These are phyloP conservation scores for Digitaria exilis DNA, from an alignment of 202 grass and related monocot species.

Conservation along the genomic window DNA sequence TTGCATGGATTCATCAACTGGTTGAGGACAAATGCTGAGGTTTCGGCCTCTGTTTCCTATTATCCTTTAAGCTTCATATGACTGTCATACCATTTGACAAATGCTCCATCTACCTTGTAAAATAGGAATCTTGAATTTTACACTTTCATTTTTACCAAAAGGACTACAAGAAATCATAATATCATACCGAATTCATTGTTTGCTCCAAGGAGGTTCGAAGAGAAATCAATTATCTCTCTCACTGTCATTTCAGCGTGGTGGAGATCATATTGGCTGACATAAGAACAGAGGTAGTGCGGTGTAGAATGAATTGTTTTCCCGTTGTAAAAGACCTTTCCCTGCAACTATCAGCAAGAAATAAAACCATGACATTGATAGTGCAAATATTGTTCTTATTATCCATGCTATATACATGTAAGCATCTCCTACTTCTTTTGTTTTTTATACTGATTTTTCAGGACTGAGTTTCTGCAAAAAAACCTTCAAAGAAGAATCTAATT, in stretches of 20 bases:
- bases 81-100: background rate
- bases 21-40: background rate
- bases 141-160: background rate
- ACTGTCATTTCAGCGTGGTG: conserved; percentile 94
- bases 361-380: background rate
- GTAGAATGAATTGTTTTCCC: conserved; percentile 55
- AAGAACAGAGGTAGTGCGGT: conserved; percentile 63
- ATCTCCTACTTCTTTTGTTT: background rate
- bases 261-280: conserved; percentile 84
- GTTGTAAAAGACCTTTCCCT: conserved; percentile 76
- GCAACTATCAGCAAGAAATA: conserved; percentile 38
- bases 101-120: background rate
- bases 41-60: background rate
- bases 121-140: background rate
- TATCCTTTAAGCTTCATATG: background rate
- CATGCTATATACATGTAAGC: background rate
- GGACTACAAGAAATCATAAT: background rate
- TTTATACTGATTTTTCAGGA: background rate
- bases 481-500: conserved; percentile 54
- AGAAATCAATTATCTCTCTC: conserved; percentile 82
- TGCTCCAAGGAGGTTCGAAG: conserved; percentile 67
- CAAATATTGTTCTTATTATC: background rate
- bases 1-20: background rate
- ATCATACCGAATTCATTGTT: conserved; percentile 69
- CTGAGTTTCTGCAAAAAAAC: conserved; percentile 21